Base-by-base conservation (phyloP, 139 green algal species). In the Picochlorum costavermella region DNA sequence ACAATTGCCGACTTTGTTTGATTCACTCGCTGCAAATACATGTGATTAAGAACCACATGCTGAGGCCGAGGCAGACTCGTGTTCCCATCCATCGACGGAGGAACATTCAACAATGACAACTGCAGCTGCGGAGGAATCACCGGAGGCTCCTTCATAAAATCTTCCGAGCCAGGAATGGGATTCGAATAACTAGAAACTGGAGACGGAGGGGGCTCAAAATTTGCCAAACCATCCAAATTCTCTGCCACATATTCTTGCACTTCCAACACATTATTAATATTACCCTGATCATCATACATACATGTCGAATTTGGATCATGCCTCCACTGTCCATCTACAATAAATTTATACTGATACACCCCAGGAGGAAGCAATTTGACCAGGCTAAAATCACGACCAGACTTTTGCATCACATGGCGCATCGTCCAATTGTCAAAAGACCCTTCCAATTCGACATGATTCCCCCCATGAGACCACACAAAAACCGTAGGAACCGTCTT, bases 241-340 rank as follows among this genome's bases (percentile, higher is more conserved):
- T 98, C 93, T 3, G 92, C 87, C 25, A 95, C 85, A 64, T 93
- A 96, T 78, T 98, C 92, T 66, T 94, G 84, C 48, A 95, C 94
- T 80, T 98, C 94, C 17, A 98, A 72, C 28, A 97, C 86, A 65
- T 99, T 99, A 84, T 98, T 99, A 20, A 98, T 88, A 71, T 98
- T 99, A 60, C 86, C 86, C 72, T 88, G 83, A 62, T 98, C 94
- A 63, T 99, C 94, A 50, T 91, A 94, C 83, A 98, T 95, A 33
- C 87, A 89, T 0, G 86, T 77, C 75, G 95, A 87, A 77, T 96
- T 95, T 29, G 92, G 88, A 40, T 95, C 94, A 64, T 97, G 95
- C 64, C 90, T 87, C 94, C 94, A 99, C 50, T 90, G 81, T 6
- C 88, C 86, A 62, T 99, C 94, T n/a, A 99, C 94, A 11, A 96